These are phyloP conservation scores for Fusarium fracticaudum DNA, from an alignment of 2,329 filamentous ascomycete genomes.

Conservation along the genomic window DNA sequence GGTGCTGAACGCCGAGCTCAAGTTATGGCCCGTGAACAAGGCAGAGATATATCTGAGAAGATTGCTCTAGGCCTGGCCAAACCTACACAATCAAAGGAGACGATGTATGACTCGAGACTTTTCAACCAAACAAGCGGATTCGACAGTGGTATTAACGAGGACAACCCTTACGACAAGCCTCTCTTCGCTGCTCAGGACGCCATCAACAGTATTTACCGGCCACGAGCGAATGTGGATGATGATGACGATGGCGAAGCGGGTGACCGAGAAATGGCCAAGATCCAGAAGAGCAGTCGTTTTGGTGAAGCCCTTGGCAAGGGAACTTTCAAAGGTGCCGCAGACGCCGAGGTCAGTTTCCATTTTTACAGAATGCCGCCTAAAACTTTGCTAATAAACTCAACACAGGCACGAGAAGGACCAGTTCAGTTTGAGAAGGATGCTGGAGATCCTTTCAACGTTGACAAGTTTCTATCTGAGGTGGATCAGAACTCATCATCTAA, in stretches of 20 bases:
- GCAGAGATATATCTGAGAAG: conserved; percentile 97
- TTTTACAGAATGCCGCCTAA: background rate
- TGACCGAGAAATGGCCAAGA: conserved; percentile 85
- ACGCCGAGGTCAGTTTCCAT: conserved; percentile 73
- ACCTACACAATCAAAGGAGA: conserved; percentile 88
- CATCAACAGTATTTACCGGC: conserved; percentile 92
- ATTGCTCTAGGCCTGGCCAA: conserved; percentile 94
- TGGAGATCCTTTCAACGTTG: conserved; percentile 90
- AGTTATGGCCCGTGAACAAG: conserved; percentile 93
- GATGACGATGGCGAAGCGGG: conserved; percentile 83
- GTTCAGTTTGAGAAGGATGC: conserved; percentile 96
- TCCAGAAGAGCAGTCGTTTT: conserved; percentile 86
- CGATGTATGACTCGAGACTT: conserved; percentile 95
- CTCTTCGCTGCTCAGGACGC: conserved; percentile 96
- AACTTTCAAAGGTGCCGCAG: conserved; percentile 87
- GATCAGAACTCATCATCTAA: conserved; percentile 71
- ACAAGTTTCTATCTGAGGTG: conserved; percentile 89
- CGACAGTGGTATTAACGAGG: conserved; percentile 93
- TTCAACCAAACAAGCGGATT: conserved; percentile 97
- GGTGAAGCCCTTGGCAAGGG: conserved; percentile 86
- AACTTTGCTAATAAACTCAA: conserved; percentile 44
- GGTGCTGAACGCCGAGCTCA: conserved; percentile 91
- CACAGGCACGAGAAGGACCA: conserved; percentile 81
- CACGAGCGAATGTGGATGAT: conserved; percentile 77
- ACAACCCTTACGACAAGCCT: conserved; percentile 97